Conservation (phyloP, 371 early-diverging fungal species). For the Lichtheimia ramosa region DNA sequence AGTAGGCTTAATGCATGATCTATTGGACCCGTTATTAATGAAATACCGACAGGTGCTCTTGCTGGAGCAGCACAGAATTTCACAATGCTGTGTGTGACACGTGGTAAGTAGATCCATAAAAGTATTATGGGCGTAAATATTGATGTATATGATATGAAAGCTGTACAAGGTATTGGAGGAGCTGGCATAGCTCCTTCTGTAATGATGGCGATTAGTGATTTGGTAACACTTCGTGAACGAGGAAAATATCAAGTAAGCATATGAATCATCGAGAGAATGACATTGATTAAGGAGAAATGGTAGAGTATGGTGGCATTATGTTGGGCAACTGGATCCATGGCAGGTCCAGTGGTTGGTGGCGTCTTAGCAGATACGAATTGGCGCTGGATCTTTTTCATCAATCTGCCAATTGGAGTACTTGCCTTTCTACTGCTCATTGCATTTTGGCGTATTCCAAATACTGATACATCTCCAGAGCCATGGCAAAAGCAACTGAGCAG, state of each 20-base stretch:
- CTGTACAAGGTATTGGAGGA: slow-evolving; percentile 51
- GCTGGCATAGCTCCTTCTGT: slow-evolving; percentile 59
- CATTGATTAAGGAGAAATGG: too few relatives aligned
- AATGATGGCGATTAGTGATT: slow-evolving; percentile 62
- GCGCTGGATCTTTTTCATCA: slow-evolving; percentile 52
- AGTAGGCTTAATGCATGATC: neutral
- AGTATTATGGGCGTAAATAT: neutral
- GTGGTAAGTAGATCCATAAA: neutral
- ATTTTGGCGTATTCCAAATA: slow-evolving; percentile 29
- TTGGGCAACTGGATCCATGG: slow-evolving; percentile 12
- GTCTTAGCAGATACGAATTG: slow-evolving; percentile 35
- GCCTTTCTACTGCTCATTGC: slow-evolving; percentile 15
- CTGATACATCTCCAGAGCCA: slow-evolving; percentile 31
- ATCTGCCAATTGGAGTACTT: slow-evolving; percentile 17
- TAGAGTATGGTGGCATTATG: slow-evolving; percentile 9
- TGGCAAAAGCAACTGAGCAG: slow-evolving; percentile 31
- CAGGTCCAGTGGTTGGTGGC: slow-evolving; percentile 44
- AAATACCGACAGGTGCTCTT: neutral
- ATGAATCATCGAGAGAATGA: neutral
- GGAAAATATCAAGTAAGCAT: slow-evolving; percentile 54
- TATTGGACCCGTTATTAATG: neutral
- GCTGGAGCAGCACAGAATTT: slow-evolving; percentile 5
- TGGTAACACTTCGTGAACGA: slow-evolving; percentile 56
- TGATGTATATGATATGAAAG: slow-evolving; percentile 19
- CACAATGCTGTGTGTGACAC: slow-evolving; percentile 3